Conservation (phyloP, 257 asterid species). For the Paraleonurus japonicus region DNA sequence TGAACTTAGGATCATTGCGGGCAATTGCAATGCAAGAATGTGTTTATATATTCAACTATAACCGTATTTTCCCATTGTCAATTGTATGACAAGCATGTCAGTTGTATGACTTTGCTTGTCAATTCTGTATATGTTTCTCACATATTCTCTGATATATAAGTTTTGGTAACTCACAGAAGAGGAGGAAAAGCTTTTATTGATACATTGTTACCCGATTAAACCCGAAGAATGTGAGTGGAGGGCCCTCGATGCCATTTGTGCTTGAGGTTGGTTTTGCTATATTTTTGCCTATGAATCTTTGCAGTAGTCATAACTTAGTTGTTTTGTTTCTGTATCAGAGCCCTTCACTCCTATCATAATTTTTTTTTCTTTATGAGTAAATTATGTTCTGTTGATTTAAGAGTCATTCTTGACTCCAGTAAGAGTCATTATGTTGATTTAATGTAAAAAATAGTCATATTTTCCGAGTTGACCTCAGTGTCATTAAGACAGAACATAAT, state of each 20-base stretch:
- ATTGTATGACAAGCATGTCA: too few relatives aligned
- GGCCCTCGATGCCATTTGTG: constrained; percentile 94
- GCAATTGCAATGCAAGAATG: constrained; percentile 90
- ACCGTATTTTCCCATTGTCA: constrained; percentile 46
- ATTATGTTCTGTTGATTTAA: neutral
- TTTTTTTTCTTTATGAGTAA: neutral
- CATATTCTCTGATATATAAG: constrained; percentile 21
- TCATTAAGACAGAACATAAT: neutral
- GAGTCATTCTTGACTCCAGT: constrained; percentile 9
- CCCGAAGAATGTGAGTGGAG: constrained; percentile 63
- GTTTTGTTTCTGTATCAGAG: neutral
- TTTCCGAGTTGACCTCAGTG: neutral
- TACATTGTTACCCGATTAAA: constrained; percentile 81
- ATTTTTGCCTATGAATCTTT: constrained; percentile 15
- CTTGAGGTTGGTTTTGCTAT: constrained; percentile 65
- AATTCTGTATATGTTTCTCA: neutral
- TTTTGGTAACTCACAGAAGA: constrained; percentile 46
- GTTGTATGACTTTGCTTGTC: constrained; percentile 14
- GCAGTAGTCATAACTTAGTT: neutral
- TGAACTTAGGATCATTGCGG: constrained; percentile 91
- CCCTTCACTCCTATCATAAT: neutral
- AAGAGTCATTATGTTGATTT: neutral
- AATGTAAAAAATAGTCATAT: neutral
- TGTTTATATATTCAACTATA: constrained; percentile 88
- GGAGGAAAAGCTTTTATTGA: constrained; percentile 98